Conservation (phyloP, 2,329 filamentous ascomycete genomes). For the Phyllosticta citriasiana region DNA sequence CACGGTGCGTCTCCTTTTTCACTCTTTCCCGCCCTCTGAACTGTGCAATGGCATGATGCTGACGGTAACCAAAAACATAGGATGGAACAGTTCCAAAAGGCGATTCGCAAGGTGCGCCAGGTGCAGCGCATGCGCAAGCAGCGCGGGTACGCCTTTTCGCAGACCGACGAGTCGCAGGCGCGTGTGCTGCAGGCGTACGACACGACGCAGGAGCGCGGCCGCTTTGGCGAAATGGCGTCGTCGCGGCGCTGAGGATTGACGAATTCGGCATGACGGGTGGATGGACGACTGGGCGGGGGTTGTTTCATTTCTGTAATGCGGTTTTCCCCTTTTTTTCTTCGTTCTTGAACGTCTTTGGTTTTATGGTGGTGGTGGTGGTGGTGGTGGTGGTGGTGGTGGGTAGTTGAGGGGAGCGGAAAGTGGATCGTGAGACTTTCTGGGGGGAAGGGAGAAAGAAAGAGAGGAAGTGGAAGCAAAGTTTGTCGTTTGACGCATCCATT, state of each 20-base stretch:
- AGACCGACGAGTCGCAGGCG: constrained; percentile 93
- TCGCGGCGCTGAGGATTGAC: constrained; percentile 26
- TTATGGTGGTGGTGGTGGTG: too few relatives aligned
- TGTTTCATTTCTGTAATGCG: background rate
- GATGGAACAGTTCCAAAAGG: constrained; percentile 99
- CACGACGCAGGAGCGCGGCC: constrained; percentile 81
- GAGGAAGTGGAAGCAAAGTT: too few relatives aligned
- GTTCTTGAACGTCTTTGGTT: too few relatives aligned
- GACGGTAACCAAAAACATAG: constrained; percentile 32
- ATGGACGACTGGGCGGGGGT: background rate
- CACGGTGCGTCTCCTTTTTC: constrained; percentile 52
- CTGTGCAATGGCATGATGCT: background rate
- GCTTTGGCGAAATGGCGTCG: constrained; percentile 90
- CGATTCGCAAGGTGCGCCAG: constrained; percentile 94
- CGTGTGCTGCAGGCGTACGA: constrained; percentile 95
- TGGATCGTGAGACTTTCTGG: too few relatives aligned
- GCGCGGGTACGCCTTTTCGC: constrained; percentile 94
- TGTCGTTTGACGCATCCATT: too few relatives aligned
- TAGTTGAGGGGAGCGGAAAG: too few relatives aligned
- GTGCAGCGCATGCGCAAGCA: constrained; percentile 99
- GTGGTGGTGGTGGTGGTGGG: too few relatives aligned
- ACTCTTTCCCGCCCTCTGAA: background rate
- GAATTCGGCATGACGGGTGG: background rate
- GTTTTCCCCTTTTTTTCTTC: too few relatives aligned
- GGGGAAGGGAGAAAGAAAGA: too few relatives aligned